Conservation (phyloP, 2,329 filamentous ascomycete genomes). For the Pyricularia sp. region DNA sequence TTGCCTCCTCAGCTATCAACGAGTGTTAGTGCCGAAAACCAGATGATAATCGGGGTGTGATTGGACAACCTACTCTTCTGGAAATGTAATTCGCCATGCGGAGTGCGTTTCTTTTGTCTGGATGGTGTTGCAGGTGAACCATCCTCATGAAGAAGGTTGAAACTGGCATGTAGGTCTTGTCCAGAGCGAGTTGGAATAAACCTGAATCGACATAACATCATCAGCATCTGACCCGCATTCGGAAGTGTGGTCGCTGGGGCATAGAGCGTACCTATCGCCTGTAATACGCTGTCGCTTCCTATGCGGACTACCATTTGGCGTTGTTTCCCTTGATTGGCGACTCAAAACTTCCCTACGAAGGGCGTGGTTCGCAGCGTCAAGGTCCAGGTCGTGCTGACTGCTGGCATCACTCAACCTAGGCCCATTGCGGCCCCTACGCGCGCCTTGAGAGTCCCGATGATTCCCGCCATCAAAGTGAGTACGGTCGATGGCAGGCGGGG, state of each 20-base stretch:
- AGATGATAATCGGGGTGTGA: not conserved
- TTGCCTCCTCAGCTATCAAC: conserved; percentile 76
- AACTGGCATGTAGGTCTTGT: conserved; percentile 88
- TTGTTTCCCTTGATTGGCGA: conserved; percentile 40
- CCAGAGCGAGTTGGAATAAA: conserved; percentile 94
- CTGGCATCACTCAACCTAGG: conserved; percentile 25
- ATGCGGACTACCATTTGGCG: conserved; percentile 43
- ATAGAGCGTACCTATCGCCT: conserved; percentile 44
- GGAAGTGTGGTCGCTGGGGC: no score
- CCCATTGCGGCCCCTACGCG: conserved; percentile 23
- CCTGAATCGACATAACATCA: conserved; percentile 33
- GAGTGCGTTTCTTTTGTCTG: conserved; percentile 72
- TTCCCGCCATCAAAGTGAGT: conserved; percentile 31
- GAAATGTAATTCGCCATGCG: conserved; percentile 86
- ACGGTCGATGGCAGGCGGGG: conserved; percentile 31
- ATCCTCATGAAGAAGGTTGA: conserved; percentile 84
- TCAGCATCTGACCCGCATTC: not conserved
- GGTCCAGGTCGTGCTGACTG: conserved; percentile 30
- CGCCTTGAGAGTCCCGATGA: conserved; percentile 25
- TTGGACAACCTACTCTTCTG: conserved; percentile 65
- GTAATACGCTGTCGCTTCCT: conserved; percentile 52
- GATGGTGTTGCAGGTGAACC: conserved; percentile 88
- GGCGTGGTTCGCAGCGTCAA: conserved; percentile 40
- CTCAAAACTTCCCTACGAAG: conserved; percentile 39
- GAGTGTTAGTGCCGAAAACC: not conserved